Conservation (phyloP, 441 rosid species). For the Populus hybrid region DNA sequence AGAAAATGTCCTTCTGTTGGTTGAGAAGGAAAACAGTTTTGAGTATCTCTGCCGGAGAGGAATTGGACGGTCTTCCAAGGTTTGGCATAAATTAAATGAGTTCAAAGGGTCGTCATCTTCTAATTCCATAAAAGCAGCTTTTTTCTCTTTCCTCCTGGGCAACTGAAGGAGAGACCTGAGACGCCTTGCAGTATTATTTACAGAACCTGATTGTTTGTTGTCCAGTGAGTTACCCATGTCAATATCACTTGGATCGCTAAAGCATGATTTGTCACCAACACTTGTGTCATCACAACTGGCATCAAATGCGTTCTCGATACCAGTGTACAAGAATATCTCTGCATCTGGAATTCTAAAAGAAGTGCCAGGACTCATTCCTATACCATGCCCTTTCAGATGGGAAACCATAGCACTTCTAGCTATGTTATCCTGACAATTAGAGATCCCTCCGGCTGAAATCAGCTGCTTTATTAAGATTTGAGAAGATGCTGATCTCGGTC, state of each 20-base stretch:
- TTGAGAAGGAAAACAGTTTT: constrained; percentile 37
- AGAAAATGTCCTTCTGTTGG: constrained; percentile 40
- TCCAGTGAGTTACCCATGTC: constrained; percentile 23
- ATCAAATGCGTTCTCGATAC: constrained; percentile 36
- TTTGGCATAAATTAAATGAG: constrained; percentile 19
- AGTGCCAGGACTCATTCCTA: constrained; percentile 81
- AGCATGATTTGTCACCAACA: constrained; percentile 45
- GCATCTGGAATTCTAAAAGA: constrained; percentile 82
- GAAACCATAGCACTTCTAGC: constrained; percentile 39
- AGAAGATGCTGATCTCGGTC: constrained; percentile 64
- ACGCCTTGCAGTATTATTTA: constrained; percentile 45
- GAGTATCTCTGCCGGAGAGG: constrained; percentile 72
- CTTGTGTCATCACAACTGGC: constrained; percentile 40
- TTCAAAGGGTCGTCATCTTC: constrained; percentile 29
- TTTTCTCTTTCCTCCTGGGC: constrained; percentile 53
- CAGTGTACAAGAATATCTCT: constrained; percentile 75
- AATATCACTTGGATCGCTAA: constrained; percentile 43
- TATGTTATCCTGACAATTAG: constrained; percentile 28
- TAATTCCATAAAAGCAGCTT: constrained; percentile 27
- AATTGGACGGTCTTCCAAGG: constrained; percentile 33
- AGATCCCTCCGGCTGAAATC: constrained; percentile 82
- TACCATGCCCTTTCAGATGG: constrained; percentile 53
- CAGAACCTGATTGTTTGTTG: constrained; percentile 36
- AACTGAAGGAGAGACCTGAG: constrained; percentile 68
- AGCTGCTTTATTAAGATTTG: constrained; percentile 75